Percentiles rank a stretch among this genome's conserved stretches.
Conservation (phyloP, 2,329 filamentous ascomycete species). For the Madurella fahalii region DNA sequence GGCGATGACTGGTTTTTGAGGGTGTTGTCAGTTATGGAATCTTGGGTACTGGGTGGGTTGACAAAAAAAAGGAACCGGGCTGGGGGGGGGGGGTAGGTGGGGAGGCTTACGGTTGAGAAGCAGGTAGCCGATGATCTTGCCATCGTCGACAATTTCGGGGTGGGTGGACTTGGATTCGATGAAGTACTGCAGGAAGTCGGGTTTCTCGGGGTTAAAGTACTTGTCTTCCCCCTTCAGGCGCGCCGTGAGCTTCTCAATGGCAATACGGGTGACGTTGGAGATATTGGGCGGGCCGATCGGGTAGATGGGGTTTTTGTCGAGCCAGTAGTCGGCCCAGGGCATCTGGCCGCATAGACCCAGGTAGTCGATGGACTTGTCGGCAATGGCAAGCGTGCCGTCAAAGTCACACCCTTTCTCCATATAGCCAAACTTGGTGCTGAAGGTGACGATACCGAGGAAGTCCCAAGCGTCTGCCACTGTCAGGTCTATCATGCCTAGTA, state of each 20-base stretch:
- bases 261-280: constrained; percentile 28
- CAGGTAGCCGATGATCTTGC: constrained; percentile 20
- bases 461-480: constrained; percentile 34
- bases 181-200: constrained; percentile 55
- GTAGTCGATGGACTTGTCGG: constrained; percentile 25
- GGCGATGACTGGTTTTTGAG: constrained; percentile 20
- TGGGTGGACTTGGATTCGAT: constrained; percentile 51
- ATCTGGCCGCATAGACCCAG: constrained; percentile 22
- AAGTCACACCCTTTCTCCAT: constrained; percentile 58
- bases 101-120: constrained; percentile 20
- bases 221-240: constrained; percentile 20
- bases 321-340: constrained; percentile 30
- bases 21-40: too few relatives aligned
- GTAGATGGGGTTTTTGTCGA: constrained; percentile 39
- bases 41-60: not conserved
- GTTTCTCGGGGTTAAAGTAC: constrained; percentile 24
- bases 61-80: too few relatives aligned
- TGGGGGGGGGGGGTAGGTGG: too few relatives aligned
- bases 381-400: constrained; percentile 50
- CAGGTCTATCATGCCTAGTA: not conserved
- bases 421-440: constrained; percentile 58
- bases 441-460: constrained; percentile 47
- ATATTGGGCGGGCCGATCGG: constrained; percentile 33
- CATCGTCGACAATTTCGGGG: constrained; percentile 50
- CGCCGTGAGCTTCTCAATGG: constrained; percentile 28